Evolutionary conservation across 305 asterid species (phyloP).

Genomic region (Plantago rigida): DNA sequence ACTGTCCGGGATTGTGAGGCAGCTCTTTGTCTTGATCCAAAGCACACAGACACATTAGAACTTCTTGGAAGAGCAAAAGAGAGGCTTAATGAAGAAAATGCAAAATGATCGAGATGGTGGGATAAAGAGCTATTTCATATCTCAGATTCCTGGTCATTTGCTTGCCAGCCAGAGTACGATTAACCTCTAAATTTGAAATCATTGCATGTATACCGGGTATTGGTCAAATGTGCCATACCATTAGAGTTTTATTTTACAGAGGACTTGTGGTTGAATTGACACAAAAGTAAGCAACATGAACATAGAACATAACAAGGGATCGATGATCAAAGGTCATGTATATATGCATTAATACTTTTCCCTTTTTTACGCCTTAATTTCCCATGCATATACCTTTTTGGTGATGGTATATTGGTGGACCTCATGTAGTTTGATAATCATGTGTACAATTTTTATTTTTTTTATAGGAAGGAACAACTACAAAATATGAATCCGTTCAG

Average conservation of each 20-base stretch:
- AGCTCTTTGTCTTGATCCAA: slow-evolving; percentile 74
- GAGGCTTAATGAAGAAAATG: slow-evolving; percentile 29
- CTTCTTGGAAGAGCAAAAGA: slow-evolving; percentile 48
- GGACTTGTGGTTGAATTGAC: neutral
- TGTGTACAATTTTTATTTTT: slow-evolving; percentile 4
- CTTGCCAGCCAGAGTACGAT: neutral
- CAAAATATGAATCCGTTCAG: neutral
- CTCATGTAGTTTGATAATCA: neutral
- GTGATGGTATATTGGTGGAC: slow-evolving; percentile 3
- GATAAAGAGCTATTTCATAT: neutral
- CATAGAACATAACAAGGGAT: too few relatives aligned
- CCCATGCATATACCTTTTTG: too few relatives aligned
- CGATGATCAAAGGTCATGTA: too few relatives aligned
- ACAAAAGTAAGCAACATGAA: too few relatives aligned
- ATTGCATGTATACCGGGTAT: too few relatives aligned
- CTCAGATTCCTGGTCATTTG: neutral
- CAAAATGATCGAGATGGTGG: slow-evolving; percentile 3
- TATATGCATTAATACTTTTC: neutral
- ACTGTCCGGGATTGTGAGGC: slow-evolving; percentile 79
- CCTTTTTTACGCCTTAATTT: neutral
- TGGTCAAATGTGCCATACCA: neutral
- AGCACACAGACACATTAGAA: slow-evolving; percentile 56
- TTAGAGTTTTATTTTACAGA: neutral
- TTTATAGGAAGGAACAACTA: neutral
- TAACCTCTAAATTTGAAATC: too few relatives aligned